A percentile compares a stretch with the other conserved stretches of the same genome.
Evolutionary conservation across 2,329 filamentous ascomycete species (phyloP).

Genomic region (Sclerotiophoma versabilis): DNA sequence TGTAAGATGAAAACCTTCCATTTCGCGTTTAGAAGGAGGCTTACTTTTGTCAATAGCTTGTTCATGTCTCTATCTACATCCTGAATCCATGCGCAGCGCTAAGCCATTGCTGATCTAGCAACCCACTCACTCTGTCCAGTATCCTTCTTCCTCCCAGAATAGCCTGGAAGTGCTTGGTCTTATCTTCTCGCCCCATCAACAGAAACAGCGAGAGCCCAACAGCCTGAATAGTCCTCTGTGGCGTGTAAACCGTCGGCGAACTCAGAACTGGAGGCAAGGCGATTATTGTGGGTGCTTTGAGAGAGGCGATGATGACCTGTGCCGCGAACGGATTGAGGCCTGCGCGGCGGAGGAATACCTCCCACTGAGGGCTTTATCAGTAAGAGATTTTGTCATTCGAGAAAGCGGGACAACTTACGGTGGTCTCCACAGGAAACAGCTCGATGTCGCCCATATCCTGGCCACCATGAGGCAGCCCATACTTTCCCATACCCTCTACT

Average conservation of each 20-base stretch:
- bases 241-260: background rate
- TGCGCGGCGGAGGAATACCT: conserved; percentile 68
- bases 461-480: conserved; percentile 42
- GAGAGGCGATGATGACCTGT: conserved; percentile 64
- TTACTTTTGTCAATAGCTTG: no score
- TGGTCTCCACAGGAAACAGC: conserved; percentile 65
- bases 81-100: conserved; percentile 46
- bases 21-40: no score
- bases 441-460: conserved; percentile 40
- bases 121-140: conserved; percentile 58
- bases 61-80: no score
- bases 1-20: no score
- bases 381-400: conserved; percentile 1
- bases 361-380: conserved; percentile 56
- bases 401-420: conserved; percentile 31
- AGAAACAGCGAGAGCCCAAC: conserved; percentile 63
- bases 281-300: conserved; percentile 30
- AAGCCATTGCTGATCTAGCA: conserved; percentile 61
- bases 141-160: conserved; percentile 64
- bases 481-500: conserved; percentile 39
- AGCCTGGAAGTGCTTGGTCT: conserved; percentile 58
- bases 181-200: conserved; percentile 61
- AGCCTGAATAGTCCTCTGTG: conserved; percentile 13
- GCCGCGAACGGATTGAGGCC: conserved; percentile 77
- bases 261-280: conserved; percentile 9